phyloP scores from a whole-genome alignment of 1,284 basidiomycete genomes.

The Fomitopsis pinicola region DNA sequence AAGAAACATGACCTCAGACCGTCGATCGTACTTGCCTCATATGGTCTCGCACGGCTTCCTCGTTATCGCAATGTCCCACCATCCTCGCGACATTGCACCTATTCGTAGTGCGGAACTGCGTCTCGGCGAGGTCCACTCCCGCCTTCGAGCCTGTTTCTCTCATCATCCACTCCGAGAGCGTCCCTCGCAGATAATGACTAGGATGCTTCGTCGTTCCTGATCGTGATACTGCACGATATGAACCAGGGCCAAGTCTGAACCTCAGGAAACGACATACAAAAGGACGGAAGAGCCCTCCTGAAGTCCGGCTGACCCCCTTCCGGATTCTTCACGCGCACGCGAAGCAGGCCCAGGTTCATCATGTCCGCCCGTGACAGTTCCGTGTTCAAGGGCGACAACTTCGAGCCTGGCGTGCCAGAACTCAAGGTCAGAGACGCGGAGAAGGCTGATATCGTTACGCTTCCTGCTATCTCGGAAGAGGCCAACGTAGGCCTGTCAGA shows the following conservation, averaged over 20 bases:
- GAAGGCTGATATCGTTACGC: conserved; percentile 3
- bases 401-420: not conserved
- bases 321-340: not conserved
- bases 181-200: not conserved
- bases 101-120: not conserved
- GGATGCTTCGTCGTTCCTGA: not conserved
- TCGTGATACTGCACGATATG: not conserved
- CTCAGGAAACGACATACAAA: not conserved
- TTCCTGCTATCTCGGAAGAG: conserved; percentile 6
- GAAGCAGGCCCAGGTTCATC: not conserved
- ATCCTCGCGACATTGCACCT: not conserved
- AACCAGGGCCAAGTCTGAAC: not conserved
- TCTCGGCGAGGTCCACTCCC: not conserved
- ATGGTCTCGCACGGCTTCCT: not conserved
- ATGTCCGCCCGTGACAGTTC: not conserved
- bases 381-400: not conserved
- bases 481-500: conserved; percentile 14
- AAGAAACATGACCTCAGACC: not conserved
- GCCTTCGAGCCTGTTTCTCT: not conserved
- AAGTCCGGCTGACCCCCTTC: not conserved
- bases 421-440: not conserved
- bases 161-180: not conserved
- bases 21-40: not conserved
- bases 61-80: not conserved
- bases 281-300: not conserved